Evolutionary conservation across 225 moss, liverwort and hornwort species (phyloP), one percentile per base, ranked within the genome.

Genomic region (Climacium dendroides): DNA sequence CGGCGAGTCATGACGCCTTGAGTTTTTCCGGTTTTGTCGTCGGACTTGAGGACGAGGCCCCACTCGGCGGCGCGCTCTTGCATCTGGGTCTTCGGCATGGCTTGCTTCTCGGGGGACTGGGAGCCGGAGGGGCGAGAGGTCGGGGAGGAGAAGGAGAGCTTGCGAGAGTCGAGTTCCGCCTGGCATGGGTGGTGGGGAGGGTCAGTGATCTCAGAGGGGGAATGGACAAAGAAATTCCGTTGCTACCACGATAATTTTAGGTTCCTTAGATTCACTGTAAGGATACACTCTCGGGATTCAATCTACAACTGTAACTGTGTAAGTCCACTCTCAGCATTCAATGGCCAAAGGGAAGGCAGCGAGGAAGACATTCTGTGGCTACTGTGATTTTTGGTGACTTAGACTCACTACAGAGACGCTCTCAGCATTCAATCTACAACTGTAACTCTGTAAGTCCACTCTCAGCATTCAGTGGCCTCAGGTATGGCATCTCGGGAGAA

Each of bases 41-140:
- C 93, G 22, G 92, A 80, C 86, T 96, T 97, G 76, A 97, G 65
- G 37, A 93, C 94, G 63, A 97, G 91, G 11, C 95, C 95, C 97
- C 97, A 97, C 89, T 95, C 96, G 1, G 93, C 94, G 8, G 95
- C 97, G 35, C 97, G 91, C 75, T 93, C 96, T 37, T 93, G 91
- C 78, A 97, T 87, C 78, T 85, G 89, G 30, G 87, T 92, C 37
- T 92, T 90, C 22, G 91, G 85, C 78, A 96, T 86, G 45, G 81
- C 91, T 71, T 87, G 81, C 75, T 83, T 88, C 86, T 84, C 89
- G 1, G 93, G 90, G 18, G 90, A 87, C 54, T 77, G 90, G 54
- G 85, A 78, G 28, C 88, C 92, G 24, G 86, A 35, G 69, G 30
- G 82, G 53, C 66, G 65, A 82, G 64, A 16, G 19, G 63, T 43